These are phyloP conservation scores for Didymella segeticola DNA, from an alignment of 2,329 filamentous ascomycete species.

Conservation along the genomic window DNA sequence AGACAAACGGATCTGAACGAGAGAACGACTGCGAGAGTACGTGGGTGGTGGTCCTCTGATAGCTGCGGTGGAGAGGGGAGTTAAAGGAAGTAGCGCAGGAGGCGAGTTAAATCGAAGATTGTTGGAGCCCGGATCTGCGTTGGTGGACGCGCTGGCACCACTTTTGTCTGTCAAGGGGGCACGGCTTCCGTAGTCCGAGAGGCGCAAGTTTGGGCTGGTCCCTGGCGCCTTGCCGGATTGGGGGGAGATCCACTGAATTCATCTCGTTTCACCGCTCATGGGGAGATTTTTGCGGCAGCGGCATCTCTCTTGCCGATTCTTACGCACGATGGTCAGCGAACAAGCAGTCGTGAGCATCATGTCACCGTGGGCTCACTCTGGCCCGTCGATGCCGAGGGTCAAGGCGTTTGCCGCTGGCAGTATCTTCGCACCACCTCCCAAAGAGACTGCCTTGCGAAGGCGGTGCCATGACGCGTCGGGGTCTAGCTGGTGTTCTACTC, in stretches of 20 bases:
- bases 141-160: slow-evolving; percentile 26
- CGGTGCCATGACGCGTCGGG: slow-evolving; percentile 14
- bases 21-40: slow-evolving; percentile 25
- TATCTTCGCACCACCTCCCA: slow-evolving; percentile 1
- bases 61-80: slow-evolving; percentile 26
- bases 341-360: slow-evolving; percentile 22
- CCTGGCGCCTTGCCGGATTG: slow-evolving; percentile 19
- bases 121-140: slow-evolving; percentile 32
- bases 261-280: slow-evolving; percentile 32
- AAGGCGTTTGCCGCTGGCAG: slow-evolving; percentile 4
- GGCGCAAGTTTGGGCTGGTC: slow-evolving; percentile 6
- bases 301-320: slow-evolving; percentile 24
- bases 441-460: slow-evolving; percentile 11
- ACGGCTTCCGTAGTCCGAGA: slow-evolving; percentile 31
- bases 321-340: slow-evolving; percentile 18
- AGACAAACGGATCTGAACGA: slow-evolving; percentile 13
- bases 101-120: slow-evolving; percentile 41
- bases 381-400: slow-evolving; percentile 8
- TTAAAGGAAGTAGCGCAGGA: slow-evolving; percentile 29
- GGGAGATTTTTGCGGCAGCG: slow-evolving; percentile 28
- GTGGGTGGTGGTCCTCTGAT: slow-evolving; percentile 10
- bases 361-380: slow-evolving; percentile 30
- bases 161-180: slow-evolving; percentile 35
- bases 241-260: slow-evolving; percentile 6
- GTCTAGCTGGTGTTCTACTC: slow-evolving; percentile 4